Percentiles rank a stretch among this genome's conserved stretches.
Conservation (phyloP, 495 filamentous ascomycete genomes). For the Evernia prunastri region DNA sequence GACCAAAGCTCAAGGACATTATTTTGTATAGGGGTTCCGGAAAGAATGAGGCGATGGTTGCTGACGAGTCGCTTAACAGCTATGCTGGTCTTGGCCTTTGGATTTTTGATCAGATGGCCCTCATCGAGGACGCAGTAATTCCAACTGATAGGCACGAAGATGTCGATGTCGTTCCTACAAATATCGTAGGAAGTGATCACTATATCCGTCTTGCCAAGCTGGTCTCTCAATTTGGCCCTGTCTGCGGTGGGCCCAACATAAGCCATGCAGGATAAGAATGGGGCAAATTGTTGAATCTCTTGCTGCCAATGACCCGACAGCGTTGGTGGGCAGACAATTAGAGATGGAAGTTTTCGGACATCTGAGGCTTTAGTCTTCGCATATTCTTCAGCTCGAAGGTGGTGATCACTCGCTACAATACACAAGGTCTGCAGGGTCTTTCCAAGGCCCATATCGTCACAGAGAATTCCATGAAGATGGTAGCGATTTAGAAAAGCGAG, state of each 20-base stretch:
- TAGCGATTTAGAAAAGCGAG: conserved; percentile 96
- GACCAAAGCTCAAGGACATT: conserved; percentile 99
- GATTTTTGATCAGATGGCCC: conserved; percentile 97
- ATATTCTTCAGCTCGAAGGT: conserved; percentile 84
- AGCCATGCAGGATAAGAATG: conserved; percentile 79
- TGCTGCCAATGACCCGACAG: conserved; percentile 99
- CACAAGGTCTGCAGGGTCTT: conserved; percentile 97
- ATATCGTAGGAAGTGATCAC: conserved; percentile 98
- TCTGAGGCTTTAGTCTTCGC: conserved; percentile 70
- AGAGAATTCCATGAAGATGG: conserved; percentile 95
- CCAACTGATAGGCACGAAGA: conserved; percentile 79
- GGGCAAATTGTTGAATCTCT: conserved; percentile 89
- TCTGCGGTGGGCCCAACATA: conserved; percentile 86
- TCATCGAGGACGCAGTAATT: conserved; percentile 98
- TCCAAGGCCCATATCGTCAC: conserved; percentile 97
- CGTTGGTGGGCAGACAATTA: conserved; percentile 93
- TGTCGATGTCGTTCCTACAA: conserved; percentile 83
- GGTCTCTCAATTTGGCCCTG: conserved; percentile 58
- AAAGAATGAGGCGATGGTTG: conserved; percentile 93
- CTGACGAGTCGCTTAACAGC: conserved; percentile 83
- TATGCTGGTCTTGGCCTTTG: conserved; percentile 83
- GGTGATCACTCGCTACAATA: conserved; percentile 95
- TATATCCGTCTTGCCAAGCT: conserved; percentile 71
- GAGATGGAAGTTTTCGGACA: conserved; percentile 71
- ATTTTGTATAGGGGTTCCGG: conserved; percentile 96